Evolutionary conservation across 805 yeast genomes (phyloP).

Genomic region (Wickerhamiella dianesei): DNA sequence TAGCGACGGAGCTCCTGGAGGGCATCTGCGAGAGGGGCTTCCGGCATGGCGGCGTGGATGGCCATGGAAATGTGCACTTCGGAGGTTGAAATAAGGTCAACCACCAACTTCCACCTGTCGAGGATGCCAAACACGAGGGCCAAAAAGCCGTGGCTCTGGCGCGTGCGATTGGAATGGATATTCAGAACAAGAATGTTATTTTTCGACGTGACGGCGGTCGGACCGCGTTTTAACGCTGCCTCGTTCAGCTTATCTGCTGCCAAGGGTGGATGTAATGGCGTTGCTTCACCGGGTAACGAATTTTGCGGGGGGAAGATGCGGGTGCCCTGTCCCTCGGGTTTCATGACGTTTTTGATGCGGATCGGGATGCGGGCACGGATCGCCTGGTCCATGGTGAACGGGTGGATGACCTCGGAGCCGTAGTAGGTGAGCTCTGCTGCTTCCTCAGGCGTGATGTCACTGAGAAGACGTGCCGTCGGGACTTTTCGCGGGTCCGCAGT

Average conservation of each 20-base stretch:
- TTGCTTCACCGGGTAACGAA: slow-evolving; percentile 70
- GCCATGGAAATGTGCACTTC: slow-evolving; percentile 99
- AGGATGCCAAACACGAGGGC: slow-evolving; percentile 80
- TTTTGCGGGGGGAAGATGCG: slow-evolving; percentile 84
- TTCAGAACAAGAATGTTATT: slow-evolving; percentile 82
- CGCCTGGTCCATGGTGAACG: slow-evolving; percentile 98
- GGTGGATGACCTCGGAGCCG: slow-evolving; percentile 96
- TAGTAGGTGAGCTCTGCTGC: slow-evolving; percentile 97
- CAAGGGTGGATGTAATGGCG: slow-evolving; percentile 93
- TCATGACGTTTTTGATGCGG: slow-evolving; percentile 88
- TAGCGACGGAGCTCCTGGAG: slow-evolving; percentile 61
- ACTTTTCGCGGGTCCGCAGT: slow-evolving; percentile 98
- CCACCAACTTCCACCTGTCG: slow-evolving; percentile 74
- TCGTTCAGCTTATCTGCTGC: slow-evolving; percentile 35
- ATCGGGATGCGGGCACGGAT: slow-evolving; percentile 92
- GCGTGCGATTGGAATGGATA: slow-evolving; percentile 86
- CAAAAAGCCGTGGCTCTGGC: slow-evolving; percentile 85
- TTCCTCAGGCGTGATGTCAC: slow-evolving; percentile 92
- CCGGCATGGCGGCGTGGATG: slow-evolving; percentile 48
- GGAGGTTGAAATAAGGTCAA: slow-evolving; percentile 90
- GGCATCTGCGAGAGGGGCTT: slow-evolving; percentile 56
- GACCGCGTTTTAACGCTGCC: slow-evolving; percentile 9
- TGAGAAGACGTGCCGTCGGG: slow-evolving; percentile 68
- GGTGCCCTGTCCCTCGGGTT: slow-evolving; percentile 88
- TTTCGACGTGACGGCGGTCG: slow-evolving; percentile 97